Base-by-base conservation (phyloP, 768 basidiomycete genomes). In the Auricularia cornea region DNA sequence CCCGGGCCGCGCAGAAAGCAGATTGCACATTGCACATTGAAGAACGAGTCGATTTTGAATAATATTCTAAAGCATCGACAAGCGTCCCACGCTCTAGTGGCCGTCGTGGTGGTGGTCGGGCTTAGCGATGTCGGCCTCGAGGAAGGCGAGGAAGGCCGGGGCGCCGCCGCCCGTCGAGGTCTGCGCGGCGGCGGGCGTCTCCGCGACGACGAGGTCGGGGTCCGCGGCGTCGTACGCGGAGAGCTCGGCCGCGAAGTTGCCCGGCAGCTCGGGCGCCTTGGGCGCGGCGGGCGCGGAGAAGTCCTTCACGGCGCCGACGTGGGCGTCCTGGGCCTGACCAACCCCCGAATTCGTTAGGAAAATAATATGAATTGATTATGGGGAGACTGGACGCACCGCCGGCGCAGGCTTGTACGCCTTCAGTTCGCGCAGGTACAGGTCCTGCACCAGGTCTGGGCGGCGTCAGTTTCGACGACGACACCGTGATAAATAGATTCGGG, bases 381-480 rank as follows among this genome's bases (percentile, higher is more conserved):
- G n/a, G n/a, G n/a, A 30, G 23, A 12, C 29, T 32, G 3, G n/a
- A 82, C 91, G 74, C 70, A 94, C 94, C 56, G 72, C 74, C 4
- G 84, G 78, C 38, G 85, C 78, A 44, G 91, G 81, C 80, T 92
- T 96, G 85, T 95, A 98, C 3, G 83, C 75, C 77, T 90, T 95
- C 70, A 98, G 82, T 79, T 96, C 90, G 71, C 82, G 86, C 68
- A 98, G 69, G 78, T 98, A 98, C 62, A 97, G 74, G 67, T 97
- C 94, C 83, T 95, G 91, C 61, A 98, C 82, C 72, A 95, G 80
- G 80, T 97, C 95, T 97, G 84, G 87, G 72, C 85, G 87, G 80
- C 71, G 67, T 78, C 78, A 32, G 81, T 76, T 35, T 85, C 83
- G 31, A 66, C 86, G 84, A 59, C 73, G 16, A 52, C 32, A 71